phyloP scores from a whole-genome alignment of 2,329 filamentous ascomycete species.

The Pestalotiopsis sp. region DNA sequence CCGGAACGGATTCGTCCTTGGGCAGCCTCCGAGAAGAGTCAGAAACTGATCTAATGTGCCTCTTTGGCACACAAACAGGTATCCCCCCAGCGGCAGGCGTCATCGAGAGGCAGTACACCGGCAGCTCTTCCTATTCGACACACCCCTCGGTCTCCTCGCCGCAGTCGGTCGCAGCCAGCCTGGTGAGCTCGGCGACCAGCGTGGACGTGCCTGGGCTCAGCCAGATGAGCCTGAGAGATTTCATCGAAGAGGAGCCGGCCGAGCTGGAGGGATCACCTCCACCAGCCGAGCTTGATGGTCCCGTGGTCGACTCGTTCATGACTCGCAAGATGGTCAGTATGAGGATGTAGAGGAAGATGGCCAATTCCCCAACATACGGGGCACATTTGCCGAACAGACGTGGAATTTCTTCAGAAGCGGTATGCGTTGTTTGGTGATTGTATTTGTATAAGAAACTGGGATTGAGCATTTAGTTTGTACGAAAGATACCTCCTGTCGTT shows the following conservation, averaged over 20 bases:
- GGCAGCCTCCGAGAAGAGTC: not conserved
- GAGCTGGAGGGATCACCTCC: slow-evolving; percentile 12
- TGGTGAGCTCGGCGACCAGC: slow-evolving; percentile 12
- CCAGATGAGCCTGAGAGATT: slow-evolving; percentile 8
- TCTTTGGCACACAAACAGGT: not conserved
- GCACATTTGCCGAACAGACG: not conserved
- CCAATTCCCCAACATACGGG: not conserved
- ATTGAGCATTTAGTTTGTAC: not conserved
- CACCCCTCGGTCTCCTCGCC: slow-evolving; percentile 1
- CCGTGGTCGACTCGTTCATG: slow-evolving; percentile 1
- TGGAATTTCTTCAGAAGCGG: not conserved
- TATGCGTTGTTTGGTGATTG: not conserved
- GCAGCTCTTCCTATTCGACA: not conserved
- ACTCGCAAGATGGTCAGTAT: slow-evolving; percentile 1
- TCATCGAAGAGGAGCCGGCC: not conserved
- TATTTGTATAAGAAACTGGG: not conserved
- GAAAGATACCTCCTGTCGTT: not conserved
- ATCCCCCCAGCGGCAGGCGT: not conserved
- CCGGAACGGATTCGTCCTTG: not conserved
- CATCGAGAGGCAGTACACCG: slow-evolving; percentile 11
- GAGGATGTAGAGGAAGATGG: not conserved
- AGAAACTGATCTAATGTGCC: slow-evolving; percentile 7
- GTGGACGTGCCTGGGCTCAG: slow-evolving; percentile 2
- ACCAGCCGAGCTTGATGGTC: slow-evolving; percentile 8
- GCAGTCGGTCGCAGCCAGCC: slow-evolving; percentile 3